Percentiles rank a stretch among this genome's conserved stretches.
phyloP scores from a whole-genome alignment of 2,329 filamentous ascomycete species.

The Neurospora sp. region DNA sequence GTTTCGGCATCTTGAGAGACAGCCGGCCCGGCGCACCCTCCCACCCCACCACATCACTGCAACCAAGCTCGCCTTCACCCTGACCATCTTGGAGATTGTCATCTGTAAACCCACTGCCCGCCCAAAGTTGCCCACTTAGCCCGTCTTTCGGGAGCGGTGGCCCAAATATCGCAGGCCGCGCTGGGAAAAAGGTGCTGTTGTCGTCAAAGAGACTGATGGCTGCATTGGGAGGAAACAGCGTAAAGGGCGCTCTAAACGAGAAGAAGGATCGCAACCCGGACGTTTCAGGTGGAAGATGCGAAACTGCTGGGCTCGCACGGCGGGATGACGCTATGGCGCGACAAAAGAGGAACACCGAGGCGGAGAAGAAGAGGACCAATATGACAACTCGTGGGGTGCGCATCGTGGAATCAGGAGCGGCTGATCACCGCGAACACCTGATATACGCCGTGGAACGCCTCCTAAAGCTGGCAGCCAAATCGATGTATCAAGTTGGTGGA shows the following conservation, averaged over 20 bases:
- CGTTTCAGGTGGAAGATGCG: conserved; percentile 17
- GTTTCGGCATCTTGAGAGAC: conserved; percentile 32
- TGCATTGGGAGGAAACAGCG: conserved; percentile 88
- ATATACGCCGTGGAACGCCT: background rate
- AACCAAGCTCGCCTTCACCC: conserved; percentile 79
- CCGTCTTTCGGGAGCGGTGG: conserved; percentile 66
- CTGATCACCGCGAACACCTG: background rate
- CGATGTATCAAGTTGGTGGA: background rate
- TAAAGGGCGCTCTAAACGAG: conserved; percentile 67
- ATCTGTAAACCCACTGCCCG: conserved; percentile 84
- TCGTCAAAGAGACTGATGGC: conserved; percentile 95
- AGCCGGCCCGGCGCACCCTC: conserved; percentile 41
- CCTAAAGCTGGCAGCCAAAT: background rate
- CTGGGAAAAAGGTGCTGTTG: conserved; percentile 94
- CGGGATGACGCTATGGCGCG: conserved; percentile 37
- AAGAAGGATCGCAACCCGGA: conserved; percentile 49
- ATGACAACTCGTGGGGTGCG: conserved; percentile 45
- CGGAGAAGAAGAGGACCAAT: conserved; percentile 42
- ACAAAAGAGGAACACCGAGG: conserved; percentile 45
- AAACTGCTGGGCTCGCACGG: conserved; percentile 17
- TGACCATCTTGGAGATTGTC: conserved; percentile 56
- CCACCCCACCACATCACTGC: conserved; percentile 91
- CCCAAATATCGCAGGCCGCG: conserved; percentile 87
- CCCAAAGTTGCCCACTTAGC: conserved; percentile 84
- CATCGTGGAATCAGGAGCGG: conserved; percentile 29